Percentiles rank a stretch among this genome's conserved stretches.
Conservation (phyloP, 2,329 filamentous ascomycete species). For the Aspergillus piperis region DNA sequence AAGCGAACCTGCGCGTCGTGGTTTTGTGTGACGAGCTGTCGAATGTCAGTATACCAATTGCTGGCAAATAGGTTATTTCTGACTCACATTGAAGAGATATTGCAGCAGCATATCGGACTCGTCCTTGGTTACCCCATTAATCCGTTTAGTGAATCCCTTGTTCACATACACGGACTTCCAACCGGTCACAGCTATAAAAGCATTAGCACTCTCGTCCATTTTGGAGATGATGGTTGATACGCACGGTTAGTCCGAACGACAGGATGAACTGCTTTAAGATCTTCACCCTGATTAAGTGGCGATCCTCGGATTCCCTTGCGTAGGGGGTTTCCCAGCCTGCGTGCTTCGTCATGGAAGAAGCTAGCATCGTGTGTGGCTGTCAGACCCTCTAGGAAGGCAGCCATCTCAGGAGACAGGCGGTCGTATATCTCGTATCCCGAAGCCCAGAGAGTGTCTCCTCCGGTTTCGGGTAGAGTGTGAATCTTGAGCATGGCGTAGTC, state of each 20-base stretch:
- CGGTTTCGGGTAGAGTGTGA: slow-evolving; percentile 57
- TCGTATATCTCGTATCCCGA: slow-evolving; percentile 69
- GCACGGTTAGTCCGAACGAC: slow-evolving; percentile 59
- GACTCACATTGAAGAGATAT: slow-evolving; percentile 42
- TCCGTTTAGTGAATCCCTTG: slow-evolving; percentile 42
- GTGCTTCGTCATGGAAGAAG: slow-evolving; percentile 53
- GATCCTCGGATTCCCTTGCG: slow-evolving; percentile 54
- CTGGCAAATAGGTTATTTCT: background rate
- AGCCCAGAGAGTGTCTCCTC: slow-evolving; percentile 66
- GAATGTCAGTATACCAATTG: background rate
- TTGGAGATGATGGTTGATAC: background rate
- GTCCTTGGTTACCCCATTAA: slow-evolving; percentile 49
- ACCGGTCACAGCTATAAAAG: slow-evolving; percentile 53
- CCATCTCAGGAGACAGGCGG: slow-evolving; percentile 58
- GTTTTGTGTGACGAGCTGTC: slow-evolving; percentile 45
- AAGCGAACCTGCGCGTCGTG: slow-evolving; percentile 55
- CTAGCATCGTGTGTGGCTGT: slow-evolving; percentile 58
- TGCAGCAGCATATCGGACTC: slow-evolving; percentile 48
- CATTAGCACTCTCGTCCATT: background rate
- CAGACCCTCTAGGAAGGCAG: slow-evolving; percentile 59
- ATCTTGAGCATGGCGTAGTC: slow-evolving; percentile 65
- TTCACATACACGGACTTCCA: slow-evolving; percentile 60
- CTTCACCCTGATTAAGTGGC: slow-evolving; percentile 56
- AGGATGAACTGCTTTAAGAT: slow-evolving; percentile 56
- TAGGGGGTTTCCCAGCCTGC: slow-evolving; percentile 23